Base-by-base conservation (phyloP, 2,329 filamentous ascomycete species). In the Curvularia sp. region DNA sequence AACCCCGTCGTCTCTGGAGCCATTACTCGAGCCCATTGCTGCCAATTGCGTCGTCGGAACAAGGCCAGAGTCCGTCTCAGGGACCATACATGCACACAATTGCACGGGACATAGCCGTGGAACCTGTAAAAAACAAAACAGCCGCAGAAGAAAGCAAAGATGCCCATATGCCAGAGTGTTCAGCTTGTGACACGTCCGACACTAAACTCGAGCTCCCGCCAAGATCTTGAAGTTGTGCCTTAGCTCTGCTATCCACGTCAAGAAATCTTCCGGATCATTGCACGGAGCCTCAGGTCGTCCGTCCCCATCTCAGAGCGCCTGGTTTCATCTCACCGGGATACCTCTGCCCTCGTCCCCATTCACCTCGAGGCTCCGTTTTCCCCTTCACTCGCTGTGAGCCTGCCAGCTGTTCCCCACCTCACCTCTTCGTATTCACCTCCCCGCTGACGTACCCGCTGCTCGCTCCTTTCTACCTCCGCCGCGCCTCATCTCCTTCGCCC, bases 241-340 rank as follows among this genome's bases (percentile, higher is more conserved):
- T 71, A 68, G 67, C 68, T 69, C 59, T 61, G 62, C 68, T 61
- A 66, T 68, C 67, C 64, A 71, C 68, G 60, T 71, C 67, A 65
- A 71, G 68, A 71, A 70, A 68, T 68, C 67, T 70, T 65, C 55
- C 61, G 59, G 62, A 60, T 56, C 67, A 57, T 60, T 65, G 68
- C 68, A 69, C 68, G 68, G 67, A 65, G 67, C 66, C 55, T 58
- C 61, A 63, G 60, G 59, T 65, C 68, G 57, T 59, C 68, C 65
- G 65, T 61, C 67, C 67, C 59, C 68, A 69, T 68, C 67, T 63
- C 57, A 56, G 54, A 55, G 62, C 54, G 60, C 56, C 58, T 61
- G 61, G 61, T 67, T 66, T 67, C 68, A 71, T 70, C 68, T 69
- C 63, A 45, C 57, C 54, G 51, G 56, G 60, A 53, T 53, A 30